Percentiles rank a stretch among this genome's conserved stretches.
phyloP scores from a whole-genome alignment of 1,139 yeast species.

The Candida gigantensis region DNA sequence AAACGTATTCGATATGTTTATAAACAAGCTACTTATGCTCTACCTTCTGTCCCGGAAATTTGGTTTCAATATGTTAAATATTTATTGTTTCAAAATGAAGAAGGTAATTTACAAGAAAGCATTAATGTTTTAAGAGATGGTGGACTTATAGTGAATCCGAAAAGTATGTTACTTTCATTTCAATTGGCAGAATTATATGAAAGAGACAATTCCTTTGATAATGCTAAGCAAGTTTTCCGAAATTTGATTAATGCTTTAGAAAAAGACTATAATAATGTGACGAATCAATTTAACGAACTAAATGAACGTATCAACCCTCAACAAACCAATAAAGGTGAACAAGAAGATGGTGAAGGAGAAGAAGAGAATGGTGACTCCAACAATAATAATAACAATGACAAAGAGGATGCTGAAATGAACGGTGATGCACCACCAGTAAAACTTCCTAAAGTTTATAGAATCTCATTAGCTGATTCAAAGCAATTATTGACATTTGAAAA shows the following conservation, averaged over 20 bases:
- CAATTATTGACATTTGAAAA: constrained; percentile 13
- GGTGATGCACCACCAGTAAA: background rate
- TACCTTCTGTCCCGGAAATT: constrained; percentile 76
- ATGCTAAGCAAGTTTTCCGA: constrained; percentile 55
- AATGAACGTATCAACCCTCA: constrained; percentile 20
- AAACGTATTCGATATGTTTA: constrained; percentile 73
- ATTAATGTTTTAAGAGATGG: constrained; percentile 56
- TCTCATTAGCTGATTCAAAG: constrained; percentile 15
- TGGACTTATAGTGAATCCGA: constrained; percentile 60
- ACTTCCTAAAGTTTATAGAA: constrained; percentile 4
- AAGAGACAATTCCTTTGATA: constrained; percentile 50
- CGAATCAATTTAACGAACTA: constrained; percentile 25
- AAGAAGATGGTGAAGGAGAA: constrained; percentile 17
- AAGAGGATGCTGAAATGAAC: constrained; percentile 4
- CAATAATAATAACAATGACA: constrained; percentile 3
- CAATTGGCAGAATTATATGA: constrained; percentile 74
- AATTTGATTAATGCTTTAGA: constrained; percentile 46
- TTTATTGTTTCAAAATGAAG: constrained; percentile 33
- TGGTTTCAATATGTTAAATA: constrained; percentile 70
- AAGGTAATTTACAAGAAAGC: constrained; percentile 33
- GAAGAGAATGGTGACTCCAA: constrained; percentile 20
- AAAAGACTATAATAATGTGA: constrained; percentile 29
- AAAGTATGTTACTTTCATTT: constrained; percentile 66
- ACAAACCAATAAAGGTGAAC: constrained; percentile 11
- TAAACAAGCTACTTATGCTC: constrained; percentile 66